phyloP scores from a whole-genome alignment of 169 alveolate genomes.

The Eimeria zaria region DNA sequence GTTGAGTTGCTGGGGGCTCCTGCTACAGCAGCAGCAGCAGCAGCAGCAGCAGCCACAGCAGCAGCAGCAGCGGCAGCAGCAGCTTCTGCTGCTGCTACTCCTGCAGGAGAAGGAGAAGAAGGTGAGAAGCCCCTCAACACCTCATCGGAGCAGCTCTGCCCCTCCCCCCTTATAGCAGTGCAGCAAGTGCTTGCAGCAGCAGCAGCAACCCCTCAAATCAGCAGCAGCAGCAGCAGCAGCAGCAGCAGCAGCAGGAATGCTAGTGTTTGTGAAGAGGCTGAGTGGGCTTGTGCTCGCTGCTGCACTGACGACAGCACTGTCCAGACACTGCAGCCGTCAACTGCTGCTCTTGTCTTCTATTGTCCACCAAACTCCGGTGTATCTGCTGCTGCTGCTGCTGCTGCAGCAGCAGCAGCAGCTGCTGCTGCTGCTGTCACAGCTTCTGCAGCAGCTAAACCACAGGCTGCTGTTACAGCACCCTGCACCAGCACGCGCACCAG shows the following conservation, averaged over 20 bases:
- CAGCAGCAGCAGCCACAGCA: background rate
- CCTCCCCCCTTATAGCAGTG: too few relatives aligned
- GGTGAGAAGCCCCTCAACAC: too few relatives aligned
- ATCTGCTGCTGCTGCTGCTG: background rate
- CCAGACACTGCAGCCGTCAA: background rate
- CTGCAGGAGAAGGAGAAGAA: too few relatives aligned
- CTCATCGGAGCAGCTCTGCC: too few relatives aligned
- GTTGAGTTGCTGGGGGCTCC: too few relatives aligned
- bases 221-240: background rate
- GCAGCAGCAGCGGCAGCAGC: slow-evolving; percentile 12
- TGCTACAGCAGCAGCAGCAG: background rate
- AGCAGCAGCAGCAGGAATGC: background rate
- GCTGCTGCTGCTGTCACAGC: background rate
- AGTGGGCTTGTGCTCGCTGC: background rate
- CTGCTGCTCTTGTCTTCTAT: background rate
- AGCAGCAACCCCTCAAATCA: background rate
- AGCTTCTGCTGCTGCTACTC: background rate
- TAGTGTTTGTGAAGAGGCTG: background rate
- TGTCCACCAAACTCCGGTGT: background rate
- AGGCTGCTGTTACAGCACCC: too few relatives aligned
- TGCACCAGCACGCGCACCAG: too few relatives aligned
- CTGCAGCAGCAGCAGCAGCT: background rate
- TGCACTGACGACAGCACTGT: background rate
- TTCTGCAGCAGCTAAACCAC: background rate
- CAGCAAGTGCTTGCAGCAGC: too few relatives aligned